These are phyloP conservation scores for Phytopythium helicoides DNA, from an alignment of 352 stramenopile genomes.

Conservation along the genomic window DNA sequence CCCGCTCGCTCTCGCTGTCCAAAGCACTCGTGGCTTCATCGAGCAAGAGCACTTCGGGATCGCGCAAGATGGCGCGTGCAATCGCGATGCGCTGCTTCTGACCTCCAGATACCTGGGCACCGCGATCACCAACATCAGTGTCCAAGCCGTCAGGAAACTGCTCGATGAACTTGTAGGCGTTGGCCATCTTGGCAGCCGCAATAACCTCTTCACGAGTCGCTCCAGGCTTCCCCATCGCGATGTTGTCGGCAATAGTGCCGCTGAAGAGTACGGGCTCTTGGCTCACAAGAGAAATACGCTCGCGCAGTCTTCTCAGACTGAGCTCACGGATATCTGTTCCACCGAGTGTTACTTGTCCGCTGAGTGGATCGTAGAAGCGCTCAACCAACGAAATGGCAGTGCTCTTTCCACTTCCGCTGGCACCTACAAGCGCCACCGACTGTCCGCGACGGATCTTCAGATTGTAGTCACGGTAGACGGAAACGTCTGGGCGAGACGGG, in stretches of 20 bases:
- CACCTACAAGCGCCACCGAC: constrained; percentile 83
- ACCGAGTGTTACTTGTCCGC: constrained; percentile 53
- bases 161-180: constrained; percentile 86
- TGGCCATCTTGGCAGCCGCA: constrained; percentile 73
- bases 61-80: constrained; percentile 83
- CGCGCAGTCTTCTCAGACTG: constrained; percentile 37
- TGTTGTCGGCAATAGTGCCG: constrained; percentile 42
- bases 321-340: constrained; percentile 51
- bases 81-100: constrained; percentile 92
- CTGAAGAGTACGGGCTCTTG: constrained; percentile 76
- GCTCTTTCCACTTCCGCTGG: constrained; percentile 77
- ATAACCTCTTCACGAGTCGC: constrained; percentile 61
- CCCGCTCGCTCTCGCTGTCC: background rate
- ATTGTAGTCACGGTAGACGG: constrained; percentile 77
- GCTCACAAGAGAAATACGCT: constrained; percentile 44
- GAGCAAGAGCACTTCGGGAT: constrained; percentile 66
- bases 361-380: constrained; percentile 63
- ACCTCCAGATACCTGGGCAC: constrained; percentile 82
- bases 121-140: constrained; percentile 74
- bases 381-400: constrained; percentile 74
- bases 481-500: constrained; percentile 66
- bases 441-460: constrained; percentile 49
- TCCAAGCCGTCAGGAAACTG: constrained; percentile 51
- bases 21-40: constrained; percentile 9
- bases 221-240: constrained; percentile 45